Conservation (phyloP, 441 rosid genomes). For the Aquilaria agallochum region DNA sequence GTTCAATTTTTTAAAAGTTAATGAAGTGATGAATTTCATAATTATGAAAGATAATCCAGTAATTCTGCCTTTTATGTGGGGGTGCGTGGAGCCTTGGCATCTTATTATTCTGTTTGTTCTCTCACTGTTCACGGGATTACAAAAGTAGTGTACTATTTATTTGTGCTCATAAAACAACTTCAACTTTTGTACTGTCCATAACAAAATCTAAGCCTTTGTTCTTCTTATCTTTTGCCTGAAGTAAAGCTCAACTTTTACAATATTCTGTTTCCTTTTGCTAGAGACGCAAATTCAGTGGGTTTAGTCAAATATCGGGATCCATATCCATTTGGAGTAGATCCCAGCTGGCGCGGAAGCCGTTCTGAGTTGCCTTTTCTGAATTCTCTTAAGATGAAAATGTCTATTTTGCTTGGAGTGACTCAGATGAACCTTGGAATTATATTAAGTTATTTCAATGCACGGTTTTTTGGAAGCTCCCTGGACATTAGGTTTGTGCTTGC, state of each 20-base stretch:
- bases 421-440: conserved; percentile 94
- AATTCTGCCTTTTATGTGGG: too few relatives aligned
- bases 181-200: too few relatives aligned
- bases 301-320: conserved; percentile 74
- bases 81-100: too few relatives aligned
- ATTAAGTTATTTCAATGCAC: conserved; percentile 90
- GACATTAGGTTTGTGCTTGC: conserved; percentile 61
- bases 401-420: conserved; percentile 81
- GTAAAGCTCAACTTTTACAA: background rate
- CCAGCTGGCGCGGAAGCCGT: conserved; percentile 99
- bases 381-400: conserved; percentile 99
- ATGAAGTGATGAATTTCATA: too few relatives aligned
- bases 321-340: conserved; percentile 98
- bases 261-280: conserved; percentile 29
- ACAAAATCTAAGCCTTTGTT: too few relatives aligned
- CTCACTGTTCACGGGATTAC: too few relatives aligned
- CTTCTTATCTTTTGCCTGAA: too few relatives aligned
- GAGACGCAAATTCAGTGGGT: conserved; percentile 74
- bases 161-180: too few relatives aligned
- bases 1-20: too few relatives aligned
- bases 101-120: too few relatives aligned
- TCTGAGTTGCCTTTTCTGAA: conserved; percentile 88
- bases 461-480: conserved; percentile 62
- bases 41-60: too few relatives aligned
- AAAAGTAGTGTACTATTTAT: too few relatives aligned